Evolutionary conservation across 345 rosid species (phyloP), one percentile per base, ranked within the genome.

Genomic region (Eucalyptus dawsonii): DNA sequence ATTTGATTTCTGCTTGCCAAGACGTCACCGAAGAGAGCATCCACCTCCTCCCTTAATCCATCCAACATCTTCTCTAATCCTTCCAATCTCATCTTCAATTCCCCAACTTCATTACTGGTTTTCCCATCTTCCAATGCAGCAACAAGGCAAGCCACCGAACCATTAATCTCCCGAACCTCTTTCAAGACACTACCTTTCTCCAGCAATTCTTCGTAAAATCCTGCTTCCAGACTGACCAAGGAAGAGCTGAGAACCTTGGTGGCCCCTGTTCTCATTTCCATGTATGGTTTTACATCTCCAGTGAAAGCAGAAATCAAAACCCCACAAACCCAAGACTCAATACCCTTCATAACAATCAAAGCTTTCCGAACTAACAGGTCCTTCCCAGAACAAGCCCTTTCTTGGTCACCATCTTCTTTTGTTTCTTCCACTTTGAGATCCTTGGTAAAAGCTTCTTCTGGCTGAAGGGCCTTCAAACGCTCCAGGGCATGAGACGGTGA

Each of bases 1-100:
- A 95, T 69, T 81, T 93, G 89, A 87, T 93, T 94, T 93, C 98
- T 95, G 51, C 89, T 90, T 16, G 90, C 92, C 89, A 96, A 88
- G 14, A 93, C 88, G 21, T 93, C 88, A 13, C 92, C 92, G 93
- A 96, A 96, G 47, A 95, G 88, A 56, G 53, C 62, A 91, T 95
- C 92, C 90, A 94, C 94, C 37, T 90, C 93, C 89, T 86, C 90
- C 40, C 87, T 89, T 13, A 96, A 87, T 27, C 90, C 92, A 49
- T 94, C 94, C 80, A 93, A 58, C 88, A 89, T 47, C 89, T 92
- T 91, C 92, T 92, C 94, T 67, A 95, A 92, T 86, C 27, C 90
- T 87, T 90, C 90, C 87, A 94, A 60, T 88, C 54, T 94, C 60
- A 65, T 88, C 72, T 85, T 88, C 94, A 96, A 60, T 87, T 95